A percentile compares a stretch with the other conserved stretches of the same genome.
phyloP scores from a whole-genome alignment of 2,329 filamentous ascomycete genomes.

The Fusarium illudens region DNA sequence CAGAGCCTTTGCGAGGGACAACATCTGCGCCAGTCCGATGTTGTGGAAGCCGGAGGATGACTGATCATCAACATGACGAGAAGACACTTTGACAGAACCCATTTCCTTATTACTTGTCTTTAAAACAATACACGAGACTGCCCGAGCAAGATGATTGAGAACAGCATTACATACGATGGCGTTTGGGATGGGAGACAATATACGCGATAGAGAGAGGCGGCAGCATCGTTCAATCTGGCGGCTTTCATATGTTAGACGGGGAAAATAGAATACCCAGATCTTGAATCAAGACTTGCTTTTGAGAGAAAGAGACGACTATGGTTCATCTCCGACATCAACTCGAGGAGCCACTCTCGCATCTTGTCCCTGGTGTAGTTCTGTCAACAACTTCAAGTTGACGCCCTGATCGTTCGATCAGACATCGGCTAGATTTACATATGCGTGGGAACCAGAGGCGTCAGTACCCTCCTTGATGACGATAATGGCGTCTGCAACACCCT shows the following conservation, averaged over 20 bases:
- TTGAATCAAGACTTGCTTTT: neutral
- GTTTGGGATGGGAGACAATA: neutral
- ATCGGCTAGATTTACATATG: too few relatives aligned
- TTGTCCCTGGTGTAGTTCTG: neutral
- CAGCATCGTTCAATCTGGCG: neutral
- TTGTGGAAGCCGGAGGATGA: constrained; percentile 40
- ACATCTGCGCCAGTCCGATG: constrained; percentile 53
- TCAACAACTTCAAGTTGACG: neutral
- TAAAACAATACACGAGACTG: neutral
- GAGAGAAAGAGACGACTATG: neutral
- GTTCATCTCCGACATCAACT: neutral
- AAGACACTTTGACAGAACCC: neutral
- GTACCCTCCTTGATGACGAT: neutral
- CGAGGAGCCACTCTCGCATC: neutral
- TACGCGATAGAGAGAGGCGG: neutral
- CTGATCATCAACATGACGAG: neutral
- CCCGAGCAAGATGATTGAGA: neutral
- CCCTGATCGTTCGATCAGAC: too few relatives aligned
- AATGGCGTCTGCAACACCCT: neutral
- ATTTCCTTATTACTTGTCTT: neutral
- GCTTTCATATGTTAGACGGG: neutral
- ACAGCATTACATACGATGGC: neutral
- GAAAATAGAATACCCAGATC: neutral
- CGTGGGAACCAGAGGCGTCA: too few relatives aligned
- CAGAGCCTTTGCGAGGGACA: constrained; percentile 60